Conservation (phyloP, 2,329 filamentous ascomycete species). For the Malbranchea zuffiana region DNA sequence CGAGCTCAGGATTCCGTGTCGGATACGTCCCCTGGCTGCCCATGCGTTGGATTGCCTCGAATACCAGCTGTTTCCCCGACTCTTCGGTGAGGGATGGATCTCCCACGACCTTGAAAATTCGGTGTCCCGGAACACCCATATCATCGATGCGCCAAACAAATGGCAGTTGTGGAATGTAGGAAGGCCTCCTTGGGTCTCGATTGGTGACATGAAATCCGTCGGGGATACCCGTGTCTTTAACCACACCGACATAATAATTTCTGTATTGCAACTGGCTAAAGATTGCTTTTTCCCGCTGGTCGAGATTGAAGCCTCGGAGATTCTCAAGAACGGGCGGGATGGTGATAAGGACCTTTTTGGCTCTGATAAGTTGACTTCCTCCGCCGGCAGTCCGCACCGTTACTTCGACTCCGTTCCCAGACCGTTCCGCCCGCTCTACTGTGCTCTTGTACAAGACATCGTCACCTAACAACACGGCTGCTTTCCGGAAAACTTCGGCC, state of each 20-base stretch:
- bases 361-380: conserved; percentile 23
- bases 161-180: conserved; percentile 3
- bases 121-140: conserved; percentile 7
- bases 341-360: conserved; percentile 32
- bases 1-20: conserved; percentile 3
- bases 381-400: conserved; percentile 24
- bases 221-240: conserved; percentile 7
- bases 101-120: conserved; percentile 6
- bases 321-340: conserved; percentile 31
- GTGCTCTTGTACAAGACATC: conserved; percentile 13
- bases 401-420: conserved; percentile 14
- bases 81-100: conserved; percentile 5
- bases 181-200: conserved; percentile 3
- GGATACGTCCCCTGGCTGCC: conserved; percentile 4
- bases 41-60: conserved; percentile 3
- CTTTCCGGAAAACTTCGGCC: conserved; percentile 18
- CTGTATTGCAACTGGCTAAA: conserved; percentile 26
- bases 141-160: conserved; percentile 10
- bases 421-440: conserved; percentile 11
- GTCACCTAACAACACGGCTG: conserved; percentile 17
- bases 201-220: conserved; percentile 3
- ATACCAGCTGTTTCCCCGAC: conserved; percentile 4
- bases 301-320: conserved; percentile 28
- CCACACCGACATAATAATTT: conserved; percentile 9
- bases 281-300: conserved; percentile 22